These are phyloP conservation scores for Pyrenochaeta sp. DNA, from an alignment of 2,329 filamentous ascomycete species.

Conservation along the genomic window DNA sequence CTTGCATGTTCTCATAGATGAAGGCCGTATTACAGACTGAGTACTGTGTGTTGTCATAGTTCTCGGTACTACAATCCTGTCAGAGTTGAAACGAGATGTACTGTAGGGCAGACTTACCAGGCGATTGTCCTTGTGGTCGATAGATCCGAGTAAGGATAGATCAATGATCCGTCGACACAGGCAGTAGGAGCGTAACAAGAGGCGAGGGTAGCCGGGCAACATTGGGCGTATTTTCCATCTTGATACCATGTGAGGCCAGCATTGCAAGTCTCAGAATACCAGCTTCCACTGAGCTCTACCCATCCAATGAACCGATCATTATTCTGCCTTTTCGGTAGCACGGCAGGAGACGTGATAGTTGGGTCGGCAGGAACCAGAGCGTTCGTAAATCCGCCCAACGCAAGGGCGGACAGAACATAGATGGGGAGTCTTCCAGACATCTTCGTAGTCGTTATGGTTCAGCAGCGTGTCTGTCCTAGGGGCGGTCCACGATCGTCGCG, in stretches of 20 bases:
- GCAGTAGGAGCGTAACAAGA: conserved; percentile 38
- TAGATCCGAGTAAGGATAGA: conserved; percentile 31
- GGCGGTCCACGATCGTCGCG: neutral
- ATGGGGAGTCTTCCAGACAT: conserved; percentile 28
- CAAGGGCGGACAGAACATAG: conserved; percentile 20
- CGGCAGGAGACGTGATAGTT: conserved; percentile 38
- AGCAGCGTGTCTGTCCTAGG: neutral
- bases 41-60: conserved; percentile 27
- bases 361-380: conserved; percentile 36
- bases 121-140: conserved; percentile 33
- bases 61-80: conserved; percentile 25
- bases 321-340: conserved; percentile 37
- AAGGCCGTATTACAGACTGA: conserved; percentile 40
- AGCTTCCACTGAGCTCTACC: conserved; percentile 22
- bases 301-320: conserved; percentile 37
- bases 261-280: conserved; percentile 30
- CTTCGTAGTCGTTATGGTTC: conserved; percentile 2
- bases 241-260: conserved; percentile 40
- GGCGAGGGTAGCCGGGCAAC: conserved; percentile 33
- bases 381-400: conserved; percentile 18
- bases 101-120: conserved; percentile 24
- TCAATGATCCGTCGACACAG: conserved; percentile 35
- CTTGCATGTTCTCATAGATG: conserved; percentile 40
- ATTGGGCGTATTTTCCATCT: conserved; percentile 40
- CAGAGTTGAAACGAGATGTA: conserved; percentile 1